phyloP scores from a whole-genome alignment of 2,329 filamentous ascomycete genomes.

The Trichoderma pleuroti region DNA sequence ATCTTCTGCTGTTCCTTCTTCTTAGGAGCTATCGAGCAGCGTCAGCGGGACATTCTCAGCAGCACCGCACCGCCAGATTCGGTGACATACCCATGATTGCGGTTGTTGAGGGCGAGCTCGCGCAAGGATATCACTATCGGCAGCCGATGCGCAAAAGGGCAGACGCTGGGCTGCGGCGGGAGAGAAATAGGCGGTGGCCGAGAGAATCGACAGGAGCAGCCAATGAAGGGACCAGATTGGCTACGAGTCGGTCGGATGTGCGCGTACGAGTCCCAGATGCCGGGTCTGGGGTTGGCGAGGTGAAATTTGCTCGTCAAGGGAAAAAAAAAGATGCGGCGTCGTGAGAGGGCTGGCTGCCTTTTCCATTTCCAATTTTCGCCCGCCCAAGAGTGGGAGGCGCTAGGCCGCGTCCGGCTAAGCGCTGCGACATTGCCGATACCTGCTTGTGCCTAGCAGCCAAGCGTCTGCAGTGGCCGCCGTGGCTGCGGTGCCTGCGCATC shows the following conservation, averaged over 20 bases:
- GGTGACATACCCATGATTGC: constrained; percentile 59
- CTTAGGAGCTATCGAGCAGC: constrained; percentile 66
- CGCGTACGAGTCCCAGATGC: constrained; percentile 35
- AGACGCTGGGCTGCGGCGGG: not conserved
- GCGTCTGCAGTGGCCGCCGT: not conserved
- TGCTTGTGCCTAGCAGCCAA: not conserved
- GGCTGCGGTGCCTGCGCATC: not conserved
- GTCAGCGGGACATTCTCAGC: constrained; percentile 18
- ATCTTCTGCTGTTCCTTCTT: constrained; percentile 96
- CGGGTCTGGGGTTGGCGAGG: constrained; percentile 42
- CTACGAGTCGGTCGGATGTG: constrained; percentile 20
- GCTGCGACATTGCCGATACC: not conserved
- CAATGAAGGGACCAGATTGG: constrained; percentile 23
- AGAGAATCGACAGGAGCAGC: constrained; percentile 11
- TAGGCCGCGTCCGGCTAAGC: constrained; percentile 31
- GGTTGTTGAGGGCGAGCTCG: constrained; percentile 44
- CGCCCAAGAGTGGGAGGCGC: constrained; percentile 40
- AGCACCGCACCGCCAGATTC: constrained; percentile 1
- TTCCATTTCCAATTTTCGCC: constrained; percentile 38
- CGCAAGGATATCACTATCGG: constrained; percentile 40
- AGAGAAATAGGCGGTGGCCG: constrained; percentile 8
- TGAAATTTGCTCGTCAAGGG: constrained; percentile 43
- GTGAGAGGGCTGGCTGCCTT: constrained; percentile 41
- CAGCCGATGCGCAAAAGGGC: constrained; percentile 39
- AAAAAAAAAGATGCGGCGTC: constrained; percentile 37